Evolutionary conservation across 495 filamentous ascomycete genomes (phyloP).

Genomic region (Paragyromitra xinjiangensis): DNA sequence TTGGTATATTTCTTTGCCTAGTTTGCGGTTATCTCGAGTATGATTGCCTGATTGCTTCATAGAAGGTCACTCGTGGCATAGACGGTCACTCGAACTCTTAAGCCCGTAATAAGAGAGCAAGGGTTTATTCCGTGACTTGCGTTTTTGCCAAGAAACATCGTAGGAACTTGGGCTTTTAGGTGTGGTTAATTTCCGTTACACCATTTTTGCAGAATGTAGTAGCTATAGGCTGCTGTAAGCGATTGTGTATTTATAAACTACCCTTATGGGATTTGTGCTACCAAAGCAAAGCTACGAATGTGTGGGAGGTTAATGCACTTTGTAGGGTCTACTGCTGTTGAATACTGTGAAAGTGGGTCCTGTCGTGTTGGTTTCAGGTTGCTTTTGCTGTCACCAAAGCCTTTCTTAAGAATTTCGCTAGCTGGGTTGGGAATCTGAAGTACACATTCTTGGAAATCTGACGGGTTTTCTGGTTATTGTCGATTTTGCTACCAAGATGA

Average conservation of each 20-base stretch:
- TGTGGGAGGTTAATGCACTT: background rate
- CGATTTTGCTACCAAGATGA: too few species aligned
- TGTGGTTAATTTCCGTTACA: background rate
- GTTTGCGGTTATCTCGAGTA: background rate
- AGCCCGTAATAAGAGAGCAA: background rate
- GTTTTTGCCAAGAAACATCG: background rate
- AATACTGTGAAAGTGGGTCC: too few species aligned
- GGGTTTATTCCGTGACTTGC: background rate
- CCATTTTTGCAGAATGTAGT: background rate
- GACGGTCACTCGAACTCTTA: background rate
- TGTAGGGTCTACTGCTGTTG: too few species aligned
- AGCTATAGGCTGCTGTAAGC: background rate
- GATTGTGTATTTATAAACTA: background rate
- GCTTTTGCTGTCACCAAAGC: too few species aligned
- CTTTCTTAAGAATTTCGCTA: too few species aligned
- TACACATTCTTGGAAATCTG: too few species aligned
- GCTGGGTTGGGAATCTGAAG: too few species aligned
- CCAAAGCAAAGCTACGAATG: background rate
- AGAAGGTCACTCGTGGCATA: background rate
- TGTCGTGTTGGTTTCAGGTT: too few species aligned
- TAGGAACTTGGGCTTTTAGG: background rate
- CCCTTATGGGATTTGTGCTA: background rate
- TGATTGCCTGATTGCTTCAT: background rate
- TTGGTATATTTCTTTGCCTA: background rate
- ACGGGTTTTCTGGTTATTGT: too few species aligned